Evolutionary conservation across 352 stramenopile species (phyloP).

Genomic region (Aphanomyces astaci): DNA sequence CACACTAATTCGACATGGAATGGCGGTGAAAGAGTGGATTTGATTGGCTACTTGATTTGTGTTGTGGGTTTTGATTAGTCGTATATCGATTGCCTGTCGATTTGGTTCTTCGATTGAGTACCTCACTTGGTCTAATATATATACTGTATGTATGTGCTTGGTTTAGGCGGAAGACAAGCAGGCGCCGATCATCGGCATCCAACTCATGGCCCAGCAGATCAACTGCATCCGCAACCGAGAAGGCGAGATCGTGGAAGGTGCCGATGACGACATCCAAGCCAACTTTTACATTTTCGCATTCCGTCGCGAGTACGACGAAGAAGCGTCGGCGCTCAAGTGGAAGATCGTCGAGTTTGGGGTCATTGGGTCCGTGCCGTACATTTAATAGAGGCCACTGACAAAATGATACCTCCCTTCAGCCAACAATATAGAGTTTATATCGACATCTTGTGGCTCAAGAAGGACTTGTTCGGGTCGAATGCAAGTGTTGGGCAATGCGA

Average conservation of each 20-base stretch:
- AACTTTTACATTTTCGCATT: constrained; percentile 98
- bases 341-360: constrained; percentile 59
- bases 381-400: constrained; percentile 15
- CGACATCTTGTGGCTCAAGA: not conserved
- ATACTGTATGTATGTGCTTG: too few species aligned
- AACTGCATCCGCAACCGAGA: constrained; percentile 97
- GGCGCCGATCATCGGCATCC: constrained; percentile 93
- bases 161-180: constrained; percentile 85
- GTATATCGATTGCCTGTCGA: too few species aligned
- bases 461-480: not conserved
- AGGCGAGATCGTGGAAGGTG: constrained; percentile 93
- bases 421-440: constrained; percentile 15
- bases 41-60: too few species aligned
- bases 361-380: constrained; percentile 23
- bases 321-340: constrained; percentile 77
- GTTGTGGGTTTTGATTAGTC: too few species aligned
- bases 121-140: too few species aligned
- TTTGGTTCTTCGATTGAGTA: too few species aligned
- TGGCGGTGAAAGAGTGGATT: too few species aligned
- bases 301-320: constrained; percentile 95
- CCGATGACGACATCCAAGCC: constrained; percentile 93
- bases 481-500: not conserved
- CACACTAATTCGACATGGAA: too few species aligned
- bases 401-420: too few species aligned
- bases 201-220: constrained; percentile 98